A percentile compares a stretch with the other conserved stretches of the same genome.
Evolutionary conservation across 2,329 filamentous ascomycete species (phyloP).

Genomic region (Diaporthe sp.): DNA sequence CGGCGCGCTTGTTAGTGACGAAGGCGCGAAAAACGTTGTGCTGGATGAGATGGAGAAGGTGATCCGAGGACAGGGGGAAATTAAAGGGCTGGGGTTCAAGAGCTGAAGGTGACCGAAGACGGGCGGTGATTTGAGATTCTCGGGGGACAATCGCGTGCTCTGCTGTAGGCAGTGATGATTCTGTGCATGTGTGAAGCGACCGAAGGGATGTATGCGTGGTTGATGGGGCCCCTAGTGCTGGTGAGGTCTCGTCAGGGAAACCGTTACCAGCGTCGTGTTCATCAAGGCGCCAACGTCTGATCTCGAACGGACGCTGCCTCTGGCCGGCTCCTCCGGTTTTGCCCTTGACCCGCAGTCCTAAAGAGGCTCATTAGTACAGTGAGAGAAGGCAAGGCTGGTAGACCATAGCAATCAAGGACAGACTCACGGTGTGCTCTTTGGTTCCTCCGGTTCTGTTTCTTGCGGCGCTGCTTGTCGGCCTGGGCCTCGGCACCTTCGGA

Average conservation of each 20-base stretch:
- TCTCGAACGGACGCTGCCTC: neutral
- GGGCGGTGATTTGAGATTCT: neutral
- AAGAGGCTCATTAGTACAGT: neutral
- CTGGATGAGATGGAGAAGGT: constrained; percentile 13
- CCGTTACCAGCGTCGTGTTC: neutral
- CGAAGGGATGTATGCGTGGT: neutral
- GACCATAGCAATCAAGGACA: neutral
- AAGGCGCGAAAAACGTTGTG: neutral
- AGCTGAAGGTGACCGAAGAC: neutral
- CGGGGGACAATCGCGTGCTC: neutral
- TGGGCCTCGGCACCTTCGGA: neutral
- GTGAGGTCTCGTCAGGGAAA: neutral
- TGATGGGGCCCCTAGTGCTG: neutral
- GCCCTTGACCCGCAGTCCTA: neutral
- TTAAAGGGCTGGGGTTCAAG: neutral
- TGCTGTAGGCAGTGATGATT: neutral
- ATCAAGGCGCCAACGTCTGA: neutral
- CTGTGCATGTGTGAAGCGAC: neutral
- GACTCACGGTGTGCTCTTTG: neutral
- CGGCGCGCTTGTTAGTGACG: neutral
- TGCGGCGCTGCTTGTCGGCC: neutral
- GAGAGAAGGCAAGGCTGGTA: neutral
- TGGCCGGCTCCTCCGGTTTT: neutral
- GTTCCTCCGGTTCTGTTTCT: neutral
- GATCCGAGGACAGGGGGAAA: constrained; percentile 2